A percentile compares a stretch with the other conserved stretches of the same genome.
Conservation (phyloP, 1,284 basidiomycete species). For the Lignosus rhinocerotis region DNA sequence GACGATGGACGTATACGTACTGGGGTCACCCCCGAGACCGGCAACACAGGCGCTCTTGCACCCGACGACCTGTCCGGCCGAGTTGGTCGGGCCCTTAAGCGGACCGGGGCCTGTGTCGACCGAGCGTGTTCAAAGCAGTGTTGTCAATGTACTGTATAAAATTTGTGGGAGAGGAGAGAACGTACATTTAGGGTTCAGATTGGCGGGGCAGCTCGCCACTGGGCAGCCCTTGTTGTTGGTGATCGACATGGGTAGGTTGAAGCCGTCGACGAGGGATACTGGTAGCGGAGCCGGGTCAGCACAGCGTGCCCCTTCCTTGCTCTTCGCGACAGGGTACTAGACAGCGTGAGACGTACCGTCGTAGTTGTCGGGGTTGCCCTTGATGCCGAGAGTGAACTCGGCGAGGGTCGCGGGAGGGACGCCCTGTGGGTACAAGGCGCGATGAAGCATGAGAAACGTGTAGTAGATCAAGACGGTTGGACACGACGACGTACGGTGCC, state of each 20-base stretch:
- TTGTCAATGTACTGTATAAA: no score
- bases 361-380: conserved; percentile 40
- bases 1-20: conserved; percentile 32
- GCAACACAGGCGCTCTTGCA: conserved; percentile 62
- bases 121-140: no score
- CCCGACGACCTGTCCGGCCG: conserved; percentile 51
- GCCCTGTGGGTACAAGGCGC: conserved; percentile 29
- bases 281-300: background rate
- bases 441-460: background rate
- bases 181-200: conserved; percentile 51
- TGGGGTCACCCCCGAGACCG: conserved; percentile 47
- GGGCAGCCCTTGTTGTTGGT: conserved; percentile 52
- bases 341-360: conserved; percentile 40
- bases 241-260: conserved; percentile 60
- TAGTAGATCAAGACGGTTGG: background rate
- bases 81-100: conserved; percentile 52
- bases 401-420: conserved; percentile 47
- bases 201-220: conserved; percentile 50
- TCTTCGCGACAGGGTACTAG: background rate
- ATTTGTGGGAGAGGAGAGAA: no score
- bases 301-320: background rate
- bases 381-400: conserved; percentile 42
- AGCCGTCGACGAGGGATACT: conserved; percentile 34
- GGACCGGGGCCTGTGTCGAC: conserved; percentile 44
- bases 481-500: conserved; percentile 36